phyloP scores from a whole-genome alignment of 352 stramenopile genomes.

The Thalassiosira mediterranea region DNA sequence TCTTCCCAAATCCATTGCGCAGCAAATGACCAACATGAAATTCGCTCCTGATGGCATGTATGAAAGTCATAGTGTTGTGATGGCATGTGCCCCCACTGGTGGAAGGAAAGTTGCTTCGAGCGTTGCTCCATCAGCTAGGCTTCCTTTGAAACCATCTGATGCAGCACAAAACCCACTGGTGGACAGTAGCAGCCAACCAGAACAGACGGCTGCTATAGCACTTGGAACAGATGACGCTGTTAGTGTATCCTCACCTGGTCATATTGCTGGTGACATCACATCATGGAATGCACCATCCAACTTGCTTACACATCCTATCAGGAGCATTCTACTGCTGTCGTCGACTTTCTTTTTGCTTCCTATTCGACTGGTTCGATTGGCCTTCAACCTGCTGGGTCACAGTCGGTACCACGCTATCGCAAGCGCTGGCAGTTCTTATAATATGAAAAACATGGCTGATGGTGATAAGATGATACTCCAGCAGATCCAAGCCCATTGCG shows the following conservation, averaged over 20 bases:
- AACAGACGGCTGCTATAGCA: conserved; percentile 23
- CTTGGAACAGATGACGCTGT: conserved; percentile 53
- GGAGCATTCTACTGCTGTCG: conserved; percentile 58
- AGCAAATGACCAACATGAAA: conserved; percentile 54
- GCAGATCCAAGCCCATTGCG: conserved; percentile 43
- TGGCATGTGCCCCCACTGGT: conserved; percentile 36
- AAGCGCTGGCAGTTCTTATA: not conserved
- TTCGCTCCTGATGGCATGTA: conserved; percentile 77
- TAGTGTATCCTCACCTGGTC: conserved; percentile 39
- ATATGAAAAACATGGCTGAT: conserved; percentile 16
- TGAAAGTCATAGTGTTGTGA: conserved; percentile 69
- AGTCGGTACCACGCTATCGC: conserved; percentile 23
- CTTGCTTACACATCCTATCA: conserved; percentile 46
- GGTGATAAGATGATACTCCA: conserved; percentile 34
- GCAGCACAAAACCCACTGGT: no score
- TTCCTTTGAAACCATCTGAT: not conserved
- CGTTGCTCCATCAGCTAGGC: not conserved
- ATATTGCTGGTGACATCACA: conserved; percentile 25
- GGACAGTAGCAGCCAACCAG: not conserved
- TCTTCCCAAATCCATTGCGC: conserved; percentile 61
- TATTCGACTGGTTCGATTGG: conserved; percentile 73
- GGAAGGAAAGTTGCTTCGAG: conserved; percentile 8
- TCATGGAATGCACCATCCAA: conserved; percentile 28
- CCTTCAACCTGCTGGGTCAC: conserved; percentile 53
- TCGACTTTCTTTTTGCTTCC: conserved; percentile 79